Evolutionary conservation across 2,329 filamentous ascomycete genomes (phyloP).

Genomic region (Epichloe baconii): DNA sequence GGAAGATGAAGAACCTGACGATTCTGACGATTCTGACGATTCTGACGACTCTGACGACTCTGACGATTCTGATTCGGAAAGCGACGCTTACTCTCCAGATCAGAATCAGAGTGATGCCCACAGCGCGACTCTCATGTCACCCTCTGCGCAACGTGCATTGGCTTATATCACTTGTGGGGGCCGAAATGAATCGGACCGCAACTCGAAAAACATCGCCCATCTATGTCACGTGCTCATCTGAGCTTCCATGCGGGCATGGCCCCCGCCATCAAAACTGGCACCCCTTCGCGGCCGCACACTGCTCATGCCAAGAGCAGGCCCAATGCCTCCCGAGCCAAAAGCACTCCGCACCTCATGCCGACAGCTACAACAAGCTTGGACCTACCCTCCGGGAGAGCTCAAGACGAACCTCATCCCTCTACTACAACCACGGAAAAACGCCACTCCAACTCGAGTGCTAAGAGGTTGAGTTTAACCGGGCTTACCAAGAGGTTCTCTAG

Average conservation of each 20-base stretch:
- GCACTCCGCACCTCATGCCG: conserved; percentile 32
- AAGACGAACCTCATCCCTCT: conserved; percentile 14
- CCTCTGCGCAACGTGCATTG: conserved; percentile 35
- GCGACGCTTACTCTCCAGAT: conserved; percentile 25
- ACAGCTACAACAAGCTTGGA: conserved; percentile 12
- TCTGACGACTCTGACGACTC: conserved; percentile 26
- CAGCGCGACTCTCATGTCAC: conserved; percentile 24
- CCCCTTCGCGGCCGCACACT: conserved; percentile 36
- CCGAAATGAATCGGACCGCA: conserved; percentile 23
- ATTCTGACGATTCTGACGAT: conserved; percentile 21
- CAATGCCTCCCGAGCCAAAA: conserved; percentile 28
- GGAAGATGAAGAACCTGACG: conserved; percentile 19
- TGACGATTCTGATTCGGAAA: conserved; percentile 27
- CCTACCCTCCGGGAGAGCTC: conserved; percentile 9
- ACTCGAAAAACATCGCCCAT: conserved; percentile 20
- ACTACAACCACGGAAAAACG: conserved; percentile 28
- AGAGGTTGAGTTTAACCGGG: conserved; percentile 48
- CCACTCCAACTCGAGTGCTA: conserved; percentile 39
- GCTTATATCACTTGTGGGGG: conserved; percentile 32
- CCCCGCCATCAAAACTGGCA: conserved; percentile 5
- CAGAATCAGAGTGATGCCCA: conserved; percentile 13
- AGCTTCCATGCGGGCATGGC: conserved; percentile 18
- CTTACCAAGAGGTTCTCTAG: conserved; percentile 48
- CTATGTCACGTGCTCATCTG: conserved; percentile 18
- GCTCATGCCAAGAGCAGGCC: conserved; percentile 37